Evolutionary conservation across 495 filamentous ascomycete species (phyloP).

Genomic region (Penicillium goetzii): DNA sequence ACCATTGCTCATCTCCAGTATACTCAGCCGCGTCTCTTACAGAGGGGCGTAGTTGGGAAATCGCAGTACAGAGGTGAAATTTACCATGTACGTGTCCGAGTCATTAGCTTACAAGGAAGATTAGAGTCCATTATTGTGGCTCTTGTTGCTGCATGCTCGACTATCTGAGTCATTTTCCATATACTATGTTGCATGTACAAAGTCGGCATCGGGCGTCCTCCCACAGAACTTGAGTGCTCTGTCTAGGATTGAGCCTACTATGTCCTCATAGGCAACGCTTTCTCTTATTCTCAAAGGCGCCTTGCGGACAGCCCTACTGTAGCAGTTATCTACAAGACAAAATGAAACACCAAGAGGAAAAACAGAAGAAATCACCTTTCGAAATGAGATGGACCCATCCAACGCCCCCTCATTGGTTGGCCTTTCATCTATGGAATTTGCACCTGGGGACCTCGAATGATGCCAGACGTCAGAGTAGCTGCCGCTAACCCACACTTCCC

Average conservation of each 20-base stretch:
- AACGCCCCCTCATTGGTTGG: background rate
- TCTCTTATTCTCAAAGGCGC: background rate
- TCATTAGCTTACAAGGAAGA: background rate
- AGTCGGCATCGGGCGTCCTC: background rate
- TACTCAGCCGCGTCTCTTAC: slow-evolving; percentile 21
- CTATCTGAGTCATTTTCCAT: background rate
- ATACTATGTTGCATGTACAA: background rate
- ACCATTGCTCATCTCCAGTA: slow-evolving; percentile 20
- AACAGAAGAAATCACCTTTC: background rate
- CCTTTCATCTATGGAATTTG: slow-evolving; percentile 1
- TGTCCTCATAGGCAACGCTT: background rate
- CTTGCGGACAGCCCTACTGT: slow-evolving; percentile 4
- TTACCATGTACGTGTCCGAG: background rate
- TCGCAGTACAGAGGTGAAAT: background rate
- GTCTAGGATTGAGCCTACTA: background rate
- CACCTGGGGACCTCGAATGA: slow-evolving; percentile 6
- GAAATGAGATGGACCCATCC: background rate
- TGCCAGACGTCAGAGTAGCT: slow-evolving; percentile 22
- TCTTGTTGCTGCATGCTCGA: background rate
- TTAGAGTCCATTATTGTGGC: background rate
- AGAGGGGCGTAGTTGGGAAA: background rate
- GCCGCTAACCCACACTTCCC: slow-evolving; percentile 11
- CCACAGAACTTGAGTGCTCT: background rate
- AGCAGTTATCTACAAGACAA: slow-evolving; percentile 6
- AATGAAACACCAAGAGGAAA: slow-evolving; percentile 1